Conservation (phyloP, 257 asterid species). For the Nicotiana obtusifolia region DNA sequence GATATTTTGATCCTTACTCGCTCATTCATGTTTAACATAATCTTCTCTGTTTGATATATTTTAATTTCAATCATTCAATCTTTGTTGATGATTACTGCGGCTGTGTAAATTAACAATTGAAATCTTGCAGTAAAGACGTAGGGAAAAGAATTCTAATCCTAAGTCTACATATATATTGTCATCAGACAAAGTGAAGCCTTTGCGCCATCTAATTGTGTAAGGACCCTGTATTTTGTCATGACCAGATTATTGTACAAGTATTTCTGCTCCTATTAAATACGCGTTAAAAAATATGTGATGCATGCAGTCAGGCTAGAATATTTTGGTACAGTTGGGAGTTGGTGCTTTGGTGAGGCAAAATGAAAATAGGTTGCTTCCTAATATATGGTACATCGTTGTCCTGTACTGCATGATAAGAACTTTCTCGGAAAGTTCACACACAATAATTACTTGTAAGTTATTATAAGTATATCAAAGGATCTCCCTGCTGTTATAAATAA, state of each 20-base stretch:
- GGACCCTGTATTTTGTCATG: neutral
- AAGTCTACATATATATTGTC: too few relatives aligned
- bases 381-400: neutral
- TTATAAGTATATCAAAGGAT: neutral
- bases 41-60: too few relatives aligned
- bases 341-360: neutral
- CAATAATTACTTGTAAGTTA: neutral
- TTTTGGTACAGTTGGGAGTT: neutral
- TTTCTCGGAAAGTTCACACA: neutral
- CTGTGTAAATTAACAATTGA: too few relatives aligned
- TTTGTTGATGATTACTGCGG: too few relatives aligned
- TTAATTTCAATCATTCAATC: too few relatives aligned
- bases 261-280: neutral
- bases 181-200: too few relatives aligned
- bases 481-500: neutral
- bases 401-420: neutral
- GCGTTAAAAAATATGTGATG: neutral
- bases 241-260: neutral
- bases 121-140: too few relatives aligned
- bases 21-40: too few relatives aligned
- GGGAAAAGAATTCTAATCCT: too few relatives aligned
- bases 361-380: constrained; percentile 3
- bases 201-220: too few relatives aligned
- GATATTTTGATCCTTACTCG: too few relatives aligned
- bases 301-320: neutral